These are phyloP conservation scores for Daldinia sp. DNA, from an alignment of 2,329 filamentous ascomycete genomes.

Conservation along the genomic window DNA sequence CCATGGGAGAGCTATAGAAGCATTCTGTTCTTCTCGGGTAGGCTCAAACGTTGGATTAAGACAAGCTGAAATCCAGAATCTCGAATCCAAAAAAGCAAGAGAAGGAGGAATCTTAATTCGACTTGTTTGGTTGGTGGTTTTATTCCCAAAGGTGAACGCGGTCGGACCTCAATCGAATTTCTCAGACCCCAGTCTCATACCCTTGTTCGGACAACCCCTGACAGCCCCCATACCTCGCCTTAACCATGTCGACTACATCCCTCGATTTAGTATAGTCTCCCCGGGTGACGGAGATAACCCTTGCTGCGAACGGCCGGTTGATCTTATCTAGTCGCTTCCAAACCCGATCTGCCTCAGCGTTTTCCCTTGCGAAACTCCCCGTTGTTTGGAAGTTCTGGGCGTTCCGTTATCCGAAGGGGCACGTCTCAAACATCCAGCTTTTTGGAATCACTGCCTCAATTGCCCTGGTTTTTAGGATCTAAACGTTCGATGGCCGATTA, in stretches of 20 bases:
- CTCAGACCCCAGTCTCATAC: slow-evolving; percentile 1
- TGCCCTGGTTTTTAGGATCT: background rate
- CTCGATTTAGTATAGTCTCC: slow-evolving; percentile 25
- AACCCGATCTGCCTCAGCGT: slow-evolving; percentile 40
- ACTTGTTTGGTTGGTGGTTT: background rate
- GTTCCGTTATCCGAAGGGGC: slow-evolving; percentile 28
- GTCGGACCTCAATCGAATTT: slow-evolving; percentile 21
- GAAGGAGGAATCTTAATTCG: background rate
- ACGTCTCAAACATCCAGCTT: slow-evolving; percentile 29
- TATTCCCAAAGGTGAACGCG: slow-evolving; percentile 18
- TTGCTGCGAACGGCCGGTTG: slow-evolving; percentile 18
- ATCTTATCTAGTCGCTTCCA: slow-evolving; percentile 36
- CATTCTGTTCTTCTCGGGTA: background rate
- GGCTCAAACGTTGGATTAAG: slow-evolving; percentile 5
- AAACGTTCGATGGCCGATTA: background rate
- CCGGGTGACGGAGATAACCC: slow-evolving; percentile 30
- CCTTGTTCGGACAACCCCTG: slow-evolving; percentile 2
- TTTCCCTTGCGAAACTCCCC: slow-evolving; percentile 41
- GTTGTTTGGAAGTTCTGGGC: slow-evolving; percentile 39
- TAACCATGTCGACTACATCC: slow-evolving; percentile 14
- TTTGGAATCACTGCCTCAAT: slow-evolving; percentile 22
- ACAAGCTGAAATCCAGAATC: background rate
- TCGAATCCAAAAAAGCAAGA: background rate
- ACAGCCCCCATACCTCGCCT: slow-evolving; percentile 14
- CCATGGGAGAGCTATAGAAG: background rate